Conservation (phyloP, 805 yeast genomes). For the Ogataea haglerorum region DNA sequence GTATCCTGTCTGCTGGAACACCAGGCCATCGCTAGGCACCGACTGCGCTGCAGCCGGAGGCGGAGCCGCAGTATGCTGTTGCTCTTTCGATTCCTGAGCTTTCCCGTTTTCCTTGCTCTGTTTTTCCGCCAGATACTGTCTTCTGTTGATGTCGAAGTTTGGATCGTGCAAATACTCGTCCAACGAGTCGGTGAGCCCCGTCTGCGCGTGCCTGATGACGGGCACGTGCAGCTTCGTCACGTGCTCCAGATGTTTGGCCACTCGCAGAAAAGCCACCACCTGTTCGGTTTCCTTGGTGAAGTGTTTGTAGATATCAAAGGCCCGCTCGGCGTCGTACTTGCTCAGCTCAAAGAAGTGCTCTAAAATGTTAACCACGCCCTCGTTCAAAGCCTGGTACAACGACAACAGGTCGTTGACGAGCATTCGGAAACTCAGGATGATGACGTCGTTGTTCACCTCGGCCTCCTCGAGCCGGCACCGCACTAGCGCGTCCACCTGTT, state of each 20-base stretch:
- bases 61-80: conserved; percentile 5
- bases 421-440: conserved; percentile 80
- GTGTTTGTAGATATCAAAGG: conserved; percentile 75
- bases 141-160: conserved; percentile 73
- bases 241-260: conserved; percentile 84
- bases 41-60: conserved; percentile 14
- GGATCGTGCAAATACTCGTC: conserved; percentile 89
- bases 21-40: conserved; percentile 15
- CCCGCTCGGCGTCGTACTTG: conserved; percentile 78
- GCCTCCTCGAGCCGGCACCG: conserved; percentile 72
- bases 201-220: conserved; percentile 95
- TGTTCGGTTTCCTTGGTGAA: conserved; percentile 84
- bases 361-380: conserved; percentile 89
- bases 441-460: conserved; percentile 80
- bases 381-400: conserved; percentile 85
- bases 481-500: conserved; percentile 72
- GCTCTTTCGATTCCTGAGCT: conserved; percentile 7
- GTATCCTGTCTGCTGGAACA: conserved; percentile 27
- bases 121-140: conserved; percentile 72
- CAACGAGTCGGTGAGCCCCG: conserved; percentile 80
- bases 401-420: conserved; percentile 86
- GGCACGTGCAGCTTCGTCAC: conserved; percentile 91
- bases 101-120: conserved; percentile 33
- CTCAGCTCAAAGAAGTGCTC: conserved; percentile 96
- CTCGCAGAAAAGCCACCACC: conserved; percentile 82